Conservation (phyloP, 768 basidiomycete species). For the Tricholoma terreum region DNA sequence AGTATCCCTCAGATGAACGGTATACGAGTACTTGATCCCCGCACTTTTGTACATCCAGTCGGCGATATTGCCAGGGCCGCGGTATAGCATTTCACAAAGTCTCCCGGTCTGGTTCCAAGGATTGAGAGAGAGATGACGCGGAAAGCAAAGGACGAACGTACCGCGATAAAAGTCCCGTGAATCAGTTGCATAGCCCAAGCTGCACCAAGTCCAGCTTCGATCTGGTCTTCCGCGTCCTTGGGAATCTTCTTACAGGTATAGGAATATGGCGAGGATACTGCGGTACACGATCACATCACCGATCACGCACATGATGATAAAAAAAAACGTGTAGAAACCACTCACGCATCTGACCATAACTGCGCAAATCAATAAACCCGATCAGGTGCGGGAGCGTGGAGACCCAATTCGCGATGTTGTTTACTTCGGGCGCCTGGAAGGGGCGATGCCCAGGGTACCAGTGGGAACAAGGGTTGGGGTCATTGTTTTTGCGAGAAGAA, state of each 20-base stretch:
- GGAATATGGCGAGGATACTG: conserved; percentile 79
- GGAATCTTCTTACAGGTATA: conserved; percentile 61
- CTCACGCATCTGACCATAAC: conserved; percentile 82
- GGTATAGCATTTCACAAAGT: conserved; percentile 45
- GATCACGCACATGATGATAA: too few species aligned
- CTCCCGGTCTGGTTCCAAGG: conserved; percentile 36
- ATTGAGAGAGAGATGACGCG: not conserved
- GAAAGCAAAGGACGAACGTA: conserved; percentile 17
- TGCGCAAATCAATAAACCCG: conserved; percentile 73
- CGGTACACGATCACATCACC: not conserved
- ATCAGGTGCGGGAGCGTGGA: conserved; percentile 48
- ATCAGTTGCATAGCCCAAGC: conserved; percentile 45
- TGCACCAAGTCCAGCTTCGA: conserved; percentile 64
- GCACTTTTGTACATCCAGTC: conserved; percentile 61
- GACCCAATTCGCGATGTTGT: conserved; percentile 70
- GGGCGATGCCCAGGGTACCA: conserved; percentile 73
- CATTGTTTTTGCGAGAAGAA: conserved; percentile 20
- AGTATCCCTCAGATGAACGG: conserved; percentile 64
- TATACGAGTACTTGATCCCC: conserved; percentile 61
- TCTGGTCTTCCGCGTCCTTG: conserved; percentile 65
- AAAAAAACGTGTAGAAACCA: too few species aligned
- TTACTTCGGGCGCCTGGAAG: conserved; percentile 76
- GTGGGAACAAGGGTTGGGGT: conserved; percentile 61
- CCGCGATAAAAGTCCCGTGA: conserved; percentile 52
- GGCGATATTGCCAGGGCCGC: conserved; percentile 60